Evolutionary conservation across 2,329 filamentous ascomycete genomes (phyloP).

Genomic region (Keithomyces neogunnii): DNA sequence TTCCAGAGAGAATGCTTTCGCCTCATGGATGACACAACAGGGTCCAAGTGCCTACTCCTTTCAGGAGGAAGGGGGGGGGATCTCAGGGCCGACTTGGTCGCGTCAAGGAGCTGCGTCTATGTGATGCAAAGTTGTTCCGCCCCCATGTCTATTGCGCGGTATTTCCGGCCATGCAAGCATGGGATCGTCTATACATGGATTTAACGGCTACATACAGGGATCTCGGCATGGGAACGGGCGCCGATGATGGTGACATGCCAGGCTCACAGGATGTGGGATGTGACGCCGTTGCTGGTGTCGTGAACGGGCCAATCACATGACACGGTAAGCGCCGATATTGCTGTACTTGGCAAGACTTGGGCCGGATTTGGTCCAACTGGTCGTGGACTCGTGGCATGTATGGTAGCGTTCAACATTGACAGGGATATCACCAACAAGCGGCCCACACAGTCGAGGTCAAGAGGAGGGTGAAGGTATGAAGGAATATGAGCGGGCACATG

Average conservation of each 20-base stretch:
- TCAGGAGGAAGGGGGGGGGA: too few species aligned
- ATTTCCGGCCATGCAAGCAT: not conserved
- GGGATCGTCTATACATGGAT: not conserved
- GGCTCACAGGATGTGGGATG: slow-evolving; percentile 10
- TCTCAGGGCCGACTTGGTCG: too few species aligned
- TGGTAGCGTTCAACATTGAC: slow-evolving; percentile 10
- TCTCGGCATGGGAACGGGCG: not conserved
- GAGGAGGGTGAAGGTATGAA: too few species aligned
- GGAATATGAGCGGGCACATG: too few species aligned
- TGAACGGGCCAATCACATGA: slow-evolving; percentile 16
- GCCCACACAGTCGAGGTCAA: too few species aligned
- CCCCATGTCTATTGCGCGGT: too few species aligned
- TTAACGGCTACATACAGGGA: not conserved
- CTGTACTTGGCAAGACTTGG: slow-evolving; percentile 16
- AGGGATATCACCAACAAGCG: not conserved
- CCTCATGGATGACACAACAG: too few species aligned
- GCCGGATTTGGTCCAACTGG: slow-evolving; percentile 7
- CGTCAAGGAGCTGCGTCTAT: too few species aligned
- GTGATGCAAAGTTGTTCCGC: too few species aligned
- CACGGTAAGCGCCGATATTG: slow-evolving; percentile 21
- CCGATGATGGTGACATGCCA: not conserved
- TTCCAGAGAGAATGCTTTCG: too few species aligned
- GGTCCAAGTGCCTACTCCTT: too few species aligned
- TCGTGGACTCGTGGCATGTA: slow-evolving; percentile 3
- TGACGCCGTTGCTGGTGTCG: slow-evolving; percentile 12